Conservation (phyloP, 805 yeast genomes). For the Candida montana region DNA sequence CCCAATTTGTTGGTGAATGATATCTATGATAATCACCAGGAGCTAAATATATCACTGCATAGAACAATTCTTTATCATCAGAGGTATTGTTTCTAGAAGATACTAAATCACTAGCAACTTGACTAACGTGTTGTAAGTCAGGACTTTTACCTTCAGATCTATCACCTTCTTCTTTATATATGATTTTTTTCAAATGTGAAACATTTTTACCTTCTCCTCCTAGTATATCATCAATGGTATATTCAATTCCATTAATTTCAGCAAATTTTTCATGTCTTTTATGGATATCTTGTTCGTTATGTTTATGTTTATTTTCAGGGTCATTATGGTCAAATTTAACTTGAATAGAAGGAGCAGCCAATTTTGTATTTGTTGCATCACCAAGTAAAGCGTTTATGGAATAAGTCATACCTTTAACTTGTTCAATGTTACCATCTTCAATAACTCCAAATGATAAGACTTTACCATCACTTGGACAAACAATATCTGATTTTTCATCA, state of each 20-base stretch:
- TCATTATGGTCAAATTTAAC: slow-evolving; percentile 40
- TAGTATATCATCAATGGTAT: slow-evolving; percentile 61
- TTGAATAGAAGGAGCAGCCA: slow-evolving; percentile 53
- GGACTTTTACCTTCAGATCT: slow-evolving; percentile 36
- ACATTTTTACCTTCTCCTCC: slow-evolving; percentile 45
- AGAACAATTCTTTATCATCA: slow-evolving; percentile 58
- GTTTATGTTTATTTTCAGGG: neutral
- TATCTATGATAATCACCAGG: slow-evolving; percentile 98
- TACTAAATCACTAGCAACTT: slow-evolving; percentile 30
- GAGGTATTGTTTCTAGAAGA: slow-evolving; percentile 12
- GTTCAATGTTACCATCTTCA: slow-evolving; percentile 84
- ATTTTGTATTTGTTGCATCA: slow-evolving; percentile 31
- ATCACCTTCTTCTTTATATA: slow-evolving; percentile 65
- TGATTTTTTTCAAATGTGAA: slow-evolving; percentile 41
- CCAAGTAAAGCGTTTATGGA: slow-evolving; percentile 87
- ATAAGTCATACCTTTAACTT: slow-evolving; percentile 94
- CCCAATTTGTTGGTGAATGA: slow-evolving; percentile 97
- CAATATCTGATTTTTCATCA: slow-evolving; percentile 56
- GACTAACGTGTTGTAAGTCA: slow-evolving; percentile 25
- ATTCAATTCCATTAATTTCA: slow-evolving; percentile 66
- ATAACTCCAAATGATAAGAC: slow-evolving; percentile 80
- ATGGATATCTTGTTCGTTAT: slow-evolving; percentile 34
- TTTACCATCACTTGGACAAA: slow-evolving; percentile 91
- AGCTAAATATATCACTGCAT: slow-evolving; percentile 89
- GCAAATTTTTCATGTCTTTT: slow-evolving; percentile 71